Conservation (phyloP, 2,329 filamentous ascomycete genomes). For the Aspergillus sclerotialis region DNA sequence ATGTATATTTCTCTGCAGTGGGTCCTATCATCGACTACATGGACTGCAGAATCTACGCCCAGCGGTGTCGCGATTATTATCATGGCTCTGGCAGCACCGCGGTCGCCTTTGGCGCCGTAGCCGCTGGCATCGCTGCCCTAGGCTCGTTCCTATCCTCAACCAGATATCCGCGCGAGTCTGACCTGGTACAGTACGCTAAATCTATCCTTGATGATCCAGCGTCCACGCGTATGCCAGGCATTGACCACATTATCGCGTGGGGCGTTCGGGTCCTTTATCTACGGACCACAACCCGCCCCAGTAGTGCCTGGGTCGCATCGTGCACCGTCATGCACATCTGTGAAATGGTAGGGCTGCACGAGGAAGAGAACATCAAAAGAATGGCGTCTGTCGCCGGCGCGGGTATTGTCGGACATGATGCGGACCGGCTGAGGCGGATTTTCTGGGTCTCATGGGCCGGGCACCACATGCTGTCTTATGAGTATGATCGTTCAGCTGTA, state of each 20-base stretch:
- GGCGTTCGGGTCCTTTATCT: slow-evolving; percentile 23
- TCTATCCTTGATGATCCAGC: slow-evolving; percentile 24
- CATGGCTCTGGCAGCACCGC: slow-evolving; percentile 7
- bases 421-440: slow-evolving; percentile 23
- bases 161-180: slow-evolving; percentile 18
- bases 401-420: slow-evolving; percentile 19
- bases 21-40: slow-evolving; percentile 16
- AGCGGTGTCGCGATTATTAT: slow-evolving; percentile 23
- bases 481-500: slow-evolving; percentile 24
- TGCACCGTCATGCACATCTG: slow-evolving; percentile 25
- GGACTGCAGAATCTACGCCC: slow-evolving; percentile 17
- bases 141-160: slow-evolving; percentile 22
- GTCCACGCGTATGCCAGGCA: slow-evolving; percentile 17
- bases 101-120: slow-evolving; percentile 19
- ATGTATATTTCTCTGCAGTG: slow-evolving; percentile 16
- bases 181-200: slow-evolving; percentile 24
- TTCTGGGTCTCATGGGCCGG: slow-evolving; percentile 28
- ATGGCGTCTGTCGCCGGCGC: slow-evolving; percentile 18
- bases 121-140: slow-evolving; percentile 20
- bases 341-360: slow-evolving; percentile 20
- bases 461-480: slow-evolving; percentile 25
- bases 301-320: slow-evolving; percentile 25
- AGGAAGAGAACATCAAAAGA: slow-evolving; percentile 21
- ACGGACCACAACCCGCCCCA: slow-evolving; percentile 23
- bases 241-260: slow-evolving; percentile 25